Evolutionary conservation across 495 filamentous ascomycete genomes (phyloP).

Genomic region (Aspergillus egyptiacus): DNA sequence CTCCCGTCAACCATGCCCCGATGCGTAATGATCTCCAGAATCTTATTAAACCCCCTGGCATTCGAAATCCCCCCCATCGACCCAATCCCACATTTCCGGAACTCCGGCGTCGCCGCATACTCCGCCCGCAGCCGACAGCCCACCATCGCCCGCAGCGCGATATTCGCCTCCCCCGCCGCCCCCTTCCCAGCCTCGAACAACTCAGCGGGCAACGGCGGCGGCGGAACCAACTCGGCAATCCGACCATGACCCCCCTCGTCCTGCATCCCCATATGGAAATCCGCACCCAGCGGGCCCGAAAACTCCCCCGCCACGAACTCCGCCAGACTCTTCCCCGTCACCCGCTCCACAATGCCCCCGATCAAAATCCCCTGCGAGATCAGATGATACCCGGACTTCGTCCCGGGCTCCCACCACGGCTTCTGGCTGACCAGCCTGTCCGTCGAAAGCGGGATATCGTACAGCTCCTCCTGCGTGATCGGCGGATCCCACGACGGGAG

Average conservation of each 20-base stretch:
- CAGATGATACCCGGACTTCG: slow-evolving; percentile 35
- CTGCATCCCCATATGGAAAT: slow-evolving; percentile 33
- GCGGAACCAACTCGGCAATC: slow-evolving; percentile 23
- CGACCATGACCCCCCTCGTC: slow-evolving; percentile 27
- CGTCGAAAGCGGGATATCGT: slow-evolving; percentile 23
- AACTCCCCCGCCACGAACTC: slow-evolving; percentile 41
- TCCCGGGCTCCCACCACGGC: slow-evolving; percentile 42
- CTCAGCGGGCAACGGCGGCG: background rate
- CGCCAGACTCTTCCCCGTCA: slow-evolving; percentile 31
- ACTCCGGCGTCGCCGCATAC: slow-evolving; percentile 13
- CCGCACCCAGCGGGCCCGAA: slow-evolving; percentile 30
- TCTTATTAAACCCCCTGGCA: slow-evolving; percentile 27
- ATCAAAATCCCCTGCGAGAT: slow-evolving; percentile 35
- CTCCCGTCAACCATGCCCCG: slow-evolving; percentile 28
- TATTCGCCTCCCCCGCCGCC: background rate
- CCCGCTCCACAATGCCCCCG: slow-evolving; percentile 33
- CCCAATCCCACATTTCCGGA: slow-evolving; percentile 23
- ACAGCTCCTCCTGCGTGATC: slow-evolving; percentile 25
- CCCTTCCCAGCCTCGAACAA: background rate
- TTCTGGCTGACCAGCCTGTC: slow-evolving; percentile 31
- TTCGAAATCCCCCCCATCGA: slow-evolving; percentile 31
- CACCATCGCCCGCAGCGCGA: slow-evolving; percentile 12
- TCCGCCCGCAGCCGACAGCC: slow-evolving; percentile 9
- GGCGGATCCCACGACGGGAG: slow-evolving; percentile 32
- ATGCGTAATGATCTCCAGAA: slow-evolving; percentile 28